Base-by-base conservation (phyloP, 2,329 filamentous ascomycete genomes). In the Exophiala mesophila region DNA sequence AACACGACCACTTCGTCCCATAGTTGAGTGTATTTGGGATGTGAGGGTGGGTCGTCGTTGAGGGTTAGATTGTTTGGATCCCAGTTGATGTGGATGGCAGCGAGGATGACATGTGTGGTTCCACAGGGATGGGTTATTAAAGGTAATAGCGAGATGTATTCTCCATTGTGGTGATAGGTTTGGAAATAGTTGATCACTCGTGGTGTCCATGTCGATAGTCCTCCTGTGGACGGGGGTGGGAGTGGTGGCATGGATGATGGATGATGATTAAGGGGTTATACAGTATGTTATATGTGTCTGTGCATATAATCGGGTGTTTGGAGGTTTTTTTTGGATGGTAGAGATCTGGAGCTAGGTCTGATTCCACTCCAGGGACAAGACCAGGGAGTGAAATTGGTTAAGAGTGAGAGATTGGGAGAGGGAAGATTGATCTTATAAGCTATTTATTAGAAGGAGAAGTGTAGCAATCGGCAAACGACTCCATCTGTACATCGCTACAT, bases 81-180 rank as follows among this genome's bases (percentile, higher is more conserved):
- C 24, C 69, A 70, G 62, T 92, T 89, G 55, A 96, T 69, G 64
- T 96, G 89, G 46, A 96, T 79, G 9, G 89, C 88, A 4, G 86
- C 87, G 36, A 96, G 67, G 55, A 94, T 89, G 46, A 95, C 73
- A 65, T 96, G 89, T 0, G 89, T 94, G 36, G 80, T 65, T 6
- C 77, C 76, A 4, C 78, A 80, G 4, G 48, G 34, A 49, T 73
- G 69, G 29, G 70, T 70, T 40, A 81, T 60, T 30, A 84, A 67
- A 0, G 81, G 80, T 1, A 82, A 69, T 49, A 84, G 67, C 4
- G 79, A 81, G 48, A 82, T 71, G 21, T 67, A 67, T 38, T 72
- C 69, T 45, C 64, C 65, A 46, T 73, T 64, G 41, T 70, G 69
- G 55, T 82, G 74, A 52, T 80, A 73, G 0, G 81, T 85, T 58